A percentile compares a stretch with the other conserved stretches of the same genome.
phyloP scores from a whole-genome alignment of 2,329 filamentous ascomycete species.

The Cladosporium phlei region DNA sequence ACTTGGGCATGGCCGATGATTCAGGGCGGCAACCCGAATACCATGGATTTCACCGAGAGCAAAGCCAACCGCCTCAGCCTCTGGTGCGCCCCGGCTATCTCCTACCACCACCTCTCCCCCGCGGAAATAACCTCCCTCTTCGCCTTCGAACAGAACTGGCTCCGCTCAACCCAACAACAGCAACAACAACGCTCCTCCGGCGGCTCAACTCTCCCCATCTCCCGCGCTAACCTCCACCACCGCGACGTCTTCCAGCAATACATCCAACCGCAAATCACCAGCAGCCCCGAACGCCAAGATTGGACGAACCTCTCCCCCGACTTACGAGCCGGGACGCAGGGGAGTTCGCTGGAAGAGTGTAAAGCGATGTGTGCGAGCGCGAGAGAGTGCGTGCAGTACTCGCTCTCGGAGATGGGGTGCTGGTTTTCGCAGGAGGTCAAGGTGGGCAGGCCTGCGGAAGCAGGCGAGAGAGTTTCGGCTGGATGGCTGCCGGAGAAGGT shows the following conservation, averaged over 20 bases:
- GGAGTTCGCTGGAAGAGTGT: conserved; percentile 21
- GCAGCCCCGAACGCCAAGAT: conserved; percentile 13
- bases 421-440: conserved; percentile 18
- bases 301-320: conserved; percentile 28
- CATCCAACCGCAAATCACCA: conserved; percentile 24
- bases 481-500: conserved; percentile 25
- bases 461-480: conserved; percentile 18
- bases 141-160: conserved; percentile 21
- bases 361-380: conserved; percentile 20
- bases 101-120: conserved; percentile 21
- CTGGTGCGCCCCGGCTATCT: conserved; percentile 21
- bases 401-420: conserved; percentile 20
- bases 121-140: conserved; percentile 16
- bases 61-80: conserved; percentile 13
- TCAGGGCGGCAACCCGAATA: conserved; percentile 25
- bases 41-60: conserved; percentile 19
- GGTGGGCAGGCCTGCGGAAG: conserved; percentile 17
- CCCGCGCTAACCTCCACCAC: conserved; percentile 20
- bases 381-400: conserved; percentile 25
- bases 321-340: conserved; percentile 15
- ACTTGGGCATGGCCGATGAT: conserved; percentile 22
- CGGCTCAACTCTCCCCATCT: background rate
- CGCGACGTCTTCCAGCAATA: conserved; percentile 28
- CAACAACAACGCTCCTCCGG: background rate
- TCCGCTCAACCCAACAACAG: background rate